phyloP scores from a whole-genome alignment of 2,329 filamentous ascomycete species.

The Zasmidium cellare region DNA sequence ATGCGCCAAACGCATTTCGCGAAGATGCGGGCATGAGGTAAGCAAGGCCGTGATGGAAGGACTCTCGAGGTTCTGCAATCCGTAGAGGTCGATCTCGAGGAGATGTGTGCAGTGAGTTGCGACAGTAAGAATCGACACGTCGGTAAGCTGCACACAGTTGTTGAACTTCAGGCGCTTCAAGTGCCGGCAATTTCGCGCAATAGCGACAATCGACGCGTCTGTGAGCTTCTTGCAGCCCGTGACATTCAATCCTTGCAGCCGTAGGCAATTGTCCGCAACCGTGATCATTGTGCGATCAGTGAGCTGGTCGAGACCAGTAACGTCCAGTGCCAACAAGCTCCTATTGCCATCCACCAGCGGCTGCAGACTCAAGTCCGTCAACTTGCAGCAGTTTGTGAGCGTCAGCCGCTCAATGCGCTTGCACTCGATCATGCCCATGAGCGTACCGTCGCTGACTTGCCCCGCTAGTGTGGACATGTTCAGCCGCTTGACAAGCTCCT shows the following conservation, averaged over 20 bases:
- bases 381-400: conserved; percentile 79
- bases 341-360: conserved; percentile 76
- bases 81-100: conserved; percentile 92
- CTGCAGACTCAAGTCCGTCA: conserved; percentile 82
- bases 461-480: conserved; percentile 80
- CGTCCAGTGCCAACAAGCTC: conserved; percentile 83
- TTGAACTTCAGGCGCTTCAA: conserved; percentile 97
- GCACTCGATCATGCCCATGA: conserved; percentile 78
- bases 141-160: conserved; percentile 80
- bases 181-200: conserved; percentile 80
- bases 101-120: conserved; percentile 87
- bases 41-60: conserved; percentile 80
- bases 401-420: conserved; percentile 91
- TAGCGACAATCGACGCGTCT: conserved; percentile 76
- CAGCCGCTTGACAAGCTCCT: conserved; percentile 84
- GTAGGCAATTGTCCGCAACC: conserved; percentile 77
- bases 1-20: conserved; percentile 83
- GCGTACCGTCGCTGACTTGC: conserved; percentile 83
- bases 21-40: conserved; percentile 74
- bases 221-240: conserved; percentile 82
- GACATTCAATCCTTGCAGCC: conserved; percentile 90
- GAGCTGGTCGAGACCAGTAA: conserved; percentile 77
- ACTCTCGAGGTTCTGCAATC: conserved; percentile 79
- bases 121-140: conserved; percentile 79
- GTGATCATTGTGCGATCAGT: conserved; percentile 77